Percentiles rank a stretch among this genome's conserved stretches.
These are phyloP conservation scores for Tulasnella sp. DNA, from an alignment of 768 basidiomycete genomes.

Conservation along the genomic window DNA sequence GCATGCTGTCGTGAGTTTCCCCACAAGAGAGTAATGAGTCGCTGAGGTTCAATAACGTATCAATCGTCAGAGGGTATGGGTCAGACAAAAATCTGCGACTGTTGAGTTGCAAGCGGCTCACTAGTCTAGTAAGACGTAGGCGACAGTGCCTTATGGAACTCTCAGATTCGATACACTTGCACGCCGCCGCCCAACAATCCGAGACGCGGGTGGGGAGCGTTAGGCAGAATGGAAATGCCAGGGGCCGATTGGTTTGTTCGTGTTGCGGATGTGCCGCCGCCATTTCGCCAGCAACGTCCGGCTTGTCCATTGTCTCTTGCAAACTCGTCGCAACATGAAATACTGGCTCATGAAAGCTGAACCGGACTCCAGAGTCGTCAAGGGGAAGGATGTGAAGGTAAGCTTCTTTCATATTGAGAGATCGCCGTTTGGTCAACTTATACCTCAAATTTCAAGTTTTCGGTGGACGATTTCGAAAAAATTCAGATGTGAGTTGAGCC, in stretches of 20 bases:
- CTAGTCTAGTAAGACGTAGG: neutral
- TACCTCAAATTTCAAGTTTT: conserved; percentile 42
- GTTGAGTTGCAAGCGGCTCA: neutral
- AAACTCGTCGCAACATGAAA: neutral
- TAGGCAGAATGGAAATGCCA: neutral
- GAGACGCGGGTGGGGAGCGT: neutral
- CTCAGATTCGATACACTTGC: neutral
- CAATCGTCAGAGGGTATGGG: neutral
- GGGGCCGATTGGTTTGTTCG: neutral
- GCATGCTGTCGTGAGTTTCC: neutral
- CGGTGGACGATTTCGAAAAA: conserved; percentile 73
- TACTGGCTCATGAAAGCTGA: conserved; percentile 79
- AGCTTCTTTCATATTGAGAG: neutral
- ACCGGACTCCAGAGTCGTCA: conserved; percentile 71
- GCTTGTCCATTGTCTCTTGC: neutral
- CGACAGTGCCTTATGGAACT: neutral
- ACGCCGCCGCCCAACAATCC: neutral
- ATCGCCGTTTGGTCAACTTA: neutral
- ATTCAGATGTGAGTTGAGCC: conserved; percentile 20
- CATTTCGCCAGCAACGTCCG: neutral
- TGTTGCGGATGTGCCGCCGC: neutral
- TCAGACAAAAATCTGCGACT: neutral
- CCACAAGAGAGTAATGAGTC: neutral
- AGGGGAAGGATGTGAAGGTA: conserved; percentile 79
- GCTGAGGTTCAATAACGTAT: neutral